These are phyloP conservation scores for Leccinum disarticulatum DNA, from an alignment of 768 basidiomycete species.

Conservation along the genomic window DNA sequence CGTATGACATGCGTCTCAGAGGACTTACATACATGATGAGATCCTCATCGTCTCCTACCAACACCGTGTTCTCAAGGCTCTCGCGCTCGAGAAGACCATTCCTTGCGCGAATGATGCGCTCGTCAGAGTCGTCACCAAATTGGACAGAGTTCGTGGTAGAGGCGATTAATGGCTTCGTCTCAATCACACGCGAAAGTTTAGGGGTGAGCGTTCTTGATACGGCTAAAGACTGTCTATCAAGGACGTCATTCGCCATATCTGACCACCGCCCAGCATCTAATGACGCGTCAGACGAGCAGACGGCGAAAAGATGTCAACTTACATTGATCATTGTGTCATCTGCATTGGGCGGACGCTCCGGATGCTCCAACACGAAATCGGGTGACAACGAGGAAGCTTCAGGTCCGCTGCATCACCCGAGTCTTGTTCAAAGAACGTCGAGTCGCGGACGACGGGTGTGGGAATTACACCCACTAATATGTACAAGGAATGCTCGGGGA, in stretches of 20 bases:
- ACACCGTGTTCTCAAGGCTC: conserved; percentile 64
- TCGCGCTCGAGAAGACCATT: conserved; percentile 62
- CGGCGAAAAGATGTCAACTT: conserved; percentile 23
- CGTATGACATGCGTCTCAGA: background rate
- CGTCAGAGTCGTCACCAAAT: conserved; percentile 52
- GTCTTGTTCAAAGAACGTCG: conserved; percentile 56
- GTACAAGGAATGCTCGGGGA: too few species aligned
- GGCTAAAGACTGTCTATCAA: conserved; percentile 44
- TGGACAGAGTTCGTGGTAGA: conserved; percentile 56
- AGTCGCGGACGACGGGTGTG: conserved; percentile 33
- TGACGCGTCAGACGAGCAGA: conserved; percentile 1
- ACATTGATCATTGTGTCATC: conserved; percentile 85
- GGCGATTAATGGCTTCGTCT: conserved; percentile 60
- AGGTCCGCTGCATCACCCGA: conserved; percentile 26
- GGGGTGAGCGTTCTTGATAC: conserved; percentile 31
- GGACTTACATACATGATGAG: conserved; percentile 44
- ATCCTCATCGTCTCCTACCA: conserved; percentile 70
- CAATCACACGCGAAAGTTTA: conserved; percentile 48
- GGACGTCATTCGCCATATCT: conserved; percentile 66
- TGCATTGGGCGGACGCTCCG: conserved; percentile 49
- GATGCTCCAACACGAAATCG: conserved; percentile 62
- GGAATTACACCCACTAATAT: too few species aligned
- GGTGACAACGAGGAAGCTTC: conserved; percentile 58
- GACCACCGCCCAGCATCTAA: conserved; percentile 80
- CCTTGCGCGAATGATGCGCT: conserved; percentile 61